Percentiles rank a stretch among this genome's conserved stretches.
Conservation (phyloP, 306 rosid species). For the Coriaria nepalensis region DNA sequence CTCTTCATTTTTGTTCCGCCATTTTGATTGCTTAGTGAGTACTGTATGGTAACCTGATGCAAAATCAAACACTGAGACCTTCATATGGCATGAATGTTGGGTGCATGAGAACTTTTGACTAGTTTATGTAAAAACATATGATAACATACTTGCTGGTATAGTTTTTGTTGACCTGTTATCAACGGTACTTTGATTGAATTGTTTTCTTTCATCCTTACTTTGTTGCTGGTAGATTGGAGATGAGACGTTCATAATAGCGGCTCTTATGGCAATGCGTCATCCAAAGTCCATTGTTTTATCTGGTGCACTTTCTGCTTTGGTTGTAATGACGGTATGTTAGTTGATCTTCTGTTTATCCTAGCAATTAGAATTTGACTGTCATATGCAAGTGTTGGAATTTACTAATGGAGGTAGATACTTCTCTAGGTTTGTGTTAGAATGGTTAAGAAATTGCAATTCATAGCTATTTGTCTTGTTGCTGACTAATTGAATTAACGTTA, state of each 20-base stretch:
- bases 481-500: constrained; percentile 17
- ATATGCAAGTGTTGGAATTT: constrained; percentile 13
- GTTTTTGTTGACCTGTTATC: not conserved
- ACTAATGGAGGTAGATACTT: constrained; percentile 14
- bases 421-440: constrained; percentile 8
- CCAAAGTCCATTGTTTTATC: constrained; percentile 92
- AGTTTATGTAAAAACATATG: too few relatives aligned
- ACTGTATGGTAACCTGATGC: too few relatives aligned
- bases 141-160: not conserved
- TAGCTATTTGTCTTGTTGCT: constrained; percentile 15
- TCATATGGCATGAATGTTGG: too few relatives aligned
- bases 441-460: constrained; percentile 19
- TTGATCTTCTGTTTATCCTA: not conserved
- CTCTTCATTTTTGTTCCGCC: not conserved
- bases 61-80: too few relatives aligned
- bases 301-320: constrained; percentile 79
- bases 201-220: not conserved
- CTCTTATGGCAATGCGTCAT: constrained; percentile 99
- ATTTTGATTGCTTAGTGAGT: not conserved
- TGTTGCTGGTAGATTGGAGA: constrained; percentile 75
- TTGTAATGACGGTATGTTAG: constrained; percentile 78
- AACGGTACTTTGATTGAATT: not conserved
- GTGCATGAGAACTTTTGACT: too few relatives aligned
- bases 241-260: constrained; percentile 96
- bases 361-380: constrained; percentile 1